Conservation (phyloP, 2,329 filamentous ascomycete genomes). For the Bipolaris oryzae region DNA sequence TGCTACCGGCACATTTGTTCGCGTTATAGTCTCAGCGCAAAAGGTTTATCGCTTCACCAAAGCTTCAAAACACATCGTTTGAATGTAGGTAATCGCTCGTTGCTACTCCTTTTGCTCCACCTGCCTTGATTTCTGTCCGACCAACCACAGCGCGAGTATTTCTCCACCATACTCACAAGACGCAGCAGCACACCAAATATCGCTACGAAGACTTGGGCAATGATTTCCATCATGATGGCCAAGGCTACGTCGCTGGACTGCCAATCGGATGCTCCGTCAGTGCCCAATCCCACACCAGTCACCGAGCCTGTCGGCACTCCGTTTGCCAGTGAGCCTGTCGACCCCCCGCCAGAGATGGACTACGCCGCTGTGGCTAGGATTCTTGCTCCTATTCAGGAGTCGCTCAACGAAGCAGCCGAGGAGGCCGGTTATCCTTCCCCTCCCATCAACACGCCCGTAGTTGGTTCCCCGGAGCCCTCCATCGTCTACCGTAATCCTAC, state of each 20-base stretch:
- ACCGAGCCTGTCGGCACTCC: conserved; percentile 25
- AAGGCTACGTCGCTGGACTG: conserved; percentile 33
- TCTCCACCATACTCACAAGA: not conserved
- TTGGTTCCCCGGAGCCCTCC: conserved; percentile 38
- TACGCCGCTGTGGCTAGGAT: conserved; percentile 35
- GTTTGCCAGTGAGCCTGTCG: conserved; percentile 13
- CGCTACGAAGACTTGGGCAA: not conserved
- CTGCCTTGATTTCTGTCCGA: not conserved
- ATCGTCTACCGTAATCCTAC: conserved; percentile 18
- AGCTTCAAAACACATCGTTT: not conserved
- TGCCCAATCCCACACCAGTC: conserved; percentile 36
- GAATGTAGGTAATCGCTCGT: not conserved
- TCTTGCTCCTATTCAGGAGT: conserved; percentile 38
- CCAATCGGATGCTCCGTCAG: conserved; percentile 24
- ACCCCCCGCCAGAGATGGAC: conserved; percentile 28
- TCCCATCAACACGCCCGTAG: conserved; percentile 39
- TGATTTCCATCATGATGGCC: conserved; percentile 10
- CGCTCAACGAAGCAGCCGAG: conserved; percentile 39
- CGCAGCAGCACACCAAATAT: not conserved
- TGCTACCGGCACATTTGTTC: not conserved
- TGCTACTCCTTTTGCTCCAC: not conserved
- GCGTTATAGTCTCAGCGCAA: not conserved
- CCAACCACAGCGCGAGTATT: not conserved
- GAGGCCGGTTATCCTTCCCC: conserved; percentile 39
- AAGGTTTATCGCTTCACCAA: not conserved